Evolutionary conservation across 352 stramenopile genomes (phyloP), one percentile per base, ranked within the genome.

Genomic region (Pythium brachiatum): DNA sequence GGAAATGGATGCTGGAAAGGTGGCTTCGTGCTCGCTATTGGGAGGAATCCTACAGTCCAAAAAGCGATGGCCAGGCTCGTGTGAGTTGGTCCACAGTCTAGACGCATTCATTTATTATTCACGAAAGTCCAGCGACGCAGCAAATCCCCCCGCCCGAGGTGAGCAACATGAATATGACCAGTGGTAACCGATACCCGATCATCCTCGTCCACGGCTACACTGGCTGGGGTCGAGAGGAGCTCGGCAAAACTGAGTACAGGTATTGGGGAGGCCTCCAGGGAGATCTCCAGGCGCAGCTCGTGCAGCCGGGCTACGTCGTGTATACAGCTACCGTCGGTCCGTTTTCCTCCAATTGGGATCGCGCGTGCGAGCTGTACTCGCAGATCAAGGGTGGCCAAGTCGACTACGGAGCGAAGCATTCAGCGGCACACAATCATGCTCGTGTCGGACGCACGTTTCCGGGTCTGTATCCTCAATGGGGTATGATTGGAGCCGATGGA

Each of bases 381-480:
- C 63, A 76, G 36, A 73, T 80, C 53, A 75, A 76, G 39, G 73
- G 73, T 27, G 66, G 62, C 2, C 47, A 23, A 7, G 70, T 78
- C 12, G 64, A 80, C 57, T 80, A 80, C 34, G 73, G 73, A 9
- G 32, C 8, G 1, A 55, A 60, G 46, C 73, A 80, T 58, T 44
- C 53, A 1, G 36, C 27, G 18, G 38, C 26, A 1, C 38, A 73
- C 57, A 47, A 48, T n/a, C 72, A 77, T 39, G 27, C 67, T 8
- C 74, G 62, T 44, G 75, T 59, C 27, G 76, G 78, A 21, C 74
- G 75, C 23, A 85, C 70, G 21, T 85, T 76, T 60, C 69, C 78
- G n/a, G 79, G 76, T 2, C 50, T 92, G 15, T 89, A 82, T 46
- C 76, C 76, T 1, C 57, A 81, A 7, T 92, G 83, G 81, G 79